These are phyloP conservation scores for Oenanthe sinensis DNA, from an alignment of 129 eudicot species.

Conservation along the genomic window DNA sequence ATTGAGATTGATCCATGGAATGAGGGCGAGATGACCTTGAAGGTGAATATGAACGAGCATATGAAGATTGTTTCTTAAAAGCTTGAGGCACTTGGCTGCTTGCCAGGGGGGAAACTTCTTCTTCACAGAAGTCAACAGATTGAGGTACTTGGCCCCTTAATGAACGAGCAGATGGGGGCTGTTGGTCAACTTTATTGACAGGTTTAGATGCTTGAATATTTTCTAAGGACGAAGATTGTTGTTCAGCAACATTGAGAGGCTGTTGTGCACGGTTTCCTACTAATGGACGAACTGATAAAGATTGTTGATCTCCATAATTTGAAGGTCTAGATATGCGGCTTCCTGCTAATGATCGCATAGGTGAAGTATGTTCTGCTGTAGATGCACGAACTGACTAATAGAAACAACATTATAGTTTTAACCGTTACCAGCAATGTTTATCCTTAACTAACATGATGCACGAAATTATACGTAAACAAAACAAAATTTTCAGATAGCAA, in stretches of 20 bases:
- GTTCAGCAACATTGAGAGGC: slow-evolving; percentile 18
- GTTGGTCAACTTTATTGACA: slow-evolving; percentile 11
- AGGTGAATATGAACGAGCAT: slow-evolving; percentile 26
- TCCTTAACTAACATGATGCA: background rate
- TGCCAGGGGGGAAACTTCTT: slow-evolving; percentile 13
- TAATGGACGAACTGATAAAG: slow-evolving; percentile 27
- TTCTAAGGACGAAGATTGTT: slow-evolving; percentile 9
- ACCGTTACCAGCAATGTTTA: background rate
- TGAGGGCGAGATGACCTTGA: slow-evolving; percentile 20
- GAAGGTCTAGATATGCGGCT: background rate
- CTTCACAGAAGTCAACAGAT: slow-evolving; percentile 10
- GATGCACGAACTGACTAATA: slow-evolving; percentile 55
- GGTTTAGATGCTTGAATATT: background rate
- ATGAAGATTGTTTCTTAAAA: slow-evolving; percentile 21
- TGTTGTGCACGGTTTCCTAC: slow-evolving; percentile 27
- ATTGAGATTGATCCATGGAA: slow-evolving; percentile 23
- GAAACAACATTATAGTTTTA: slow-evolving; percentile 16
- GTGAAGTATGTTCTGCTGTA: slow-evolving; percentile 20
- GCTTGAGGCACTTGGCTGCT: slow-evolving; percentile 4
- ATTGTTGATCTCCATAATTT: slow-evolving; percentile 2
- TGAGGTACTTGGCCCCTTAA: background rate
- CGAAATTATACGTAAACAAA: background rate
- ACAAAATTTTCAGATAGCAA: background rate
- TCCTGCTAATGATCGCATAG: slow-evolving; percentile 12
- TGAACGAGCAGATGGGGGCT: slow-evolving; percentile 12